These are phyloP conservation scores for Platismatia glauca DNA, from an alignment of 495 filamentous ascomycete species.

Conservation along the genomic window DNA sequence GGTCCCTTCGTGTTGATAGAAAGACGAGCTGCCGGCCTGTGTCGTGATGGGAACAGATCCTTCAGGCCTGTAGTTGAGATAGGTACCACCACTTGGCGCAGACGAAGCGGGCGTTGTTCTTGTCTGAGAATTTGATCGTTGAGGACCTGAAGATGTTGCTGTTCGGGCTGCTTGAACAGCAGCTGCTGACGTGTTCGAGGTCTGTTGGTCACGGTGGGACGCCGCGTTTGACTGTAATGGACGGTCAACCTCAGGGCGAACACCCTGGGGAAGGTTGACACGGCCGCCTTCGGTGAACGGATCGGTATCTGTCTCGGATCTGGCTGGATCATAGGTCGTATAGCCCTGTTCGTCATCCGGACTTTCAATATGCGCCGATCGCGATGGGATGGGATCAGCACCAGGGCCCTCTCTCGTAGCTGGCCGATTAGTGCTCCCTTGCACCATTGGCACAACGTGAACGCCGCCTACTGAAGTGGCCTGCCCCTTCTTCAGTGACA, in stretches of 20 bases:
- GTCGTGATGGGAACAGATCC: constrained; percentile 14
- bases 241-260: constrained; percentile 26
- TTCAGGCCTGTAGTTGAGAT: constrained; percentile 22
- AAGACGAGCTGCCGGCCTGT: constrained; percentile 26
- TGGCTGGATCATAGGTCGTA: constrained; percentile 31
- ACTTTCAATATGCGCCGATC: constrained; percentile 21
- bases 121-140: constrained; percentile 15
- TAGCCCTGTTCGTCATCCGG: constrained; percentile 37
- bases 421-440: constrained; percentile 46
- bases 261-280: constrained; percentile 25
- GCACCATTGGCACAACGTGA: constrained; percentile 92
- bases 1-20: constrained; percentile 40
- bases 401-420: constrained; percentile 42
- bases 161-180: constrained; percentile 21
- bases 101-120: constrained; percentile 10
- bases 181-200: constrained; percentile 21
- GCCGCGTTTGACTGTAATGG: constrained; percentile 12
- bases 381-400: constrained; percentile 26
- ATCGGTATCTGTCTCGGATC: constrained; percentile 46
- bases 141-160: constrained; percentile 14
- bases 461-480: constrained; percentile 86
- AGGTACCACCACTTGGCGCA: constrained; percentile 21
- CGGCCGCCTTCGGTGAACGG: constrained; percentile 45
- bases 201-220: constrained; percentile 20
- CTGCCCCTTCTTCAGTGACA: constrained; percentile 74